Percentiles rank a stretch among this genome's conserved stretches.
phyloP scores from a whole-genome alignment of 305 asterid genomes.

The Ilex paraguariensis region DNA sequence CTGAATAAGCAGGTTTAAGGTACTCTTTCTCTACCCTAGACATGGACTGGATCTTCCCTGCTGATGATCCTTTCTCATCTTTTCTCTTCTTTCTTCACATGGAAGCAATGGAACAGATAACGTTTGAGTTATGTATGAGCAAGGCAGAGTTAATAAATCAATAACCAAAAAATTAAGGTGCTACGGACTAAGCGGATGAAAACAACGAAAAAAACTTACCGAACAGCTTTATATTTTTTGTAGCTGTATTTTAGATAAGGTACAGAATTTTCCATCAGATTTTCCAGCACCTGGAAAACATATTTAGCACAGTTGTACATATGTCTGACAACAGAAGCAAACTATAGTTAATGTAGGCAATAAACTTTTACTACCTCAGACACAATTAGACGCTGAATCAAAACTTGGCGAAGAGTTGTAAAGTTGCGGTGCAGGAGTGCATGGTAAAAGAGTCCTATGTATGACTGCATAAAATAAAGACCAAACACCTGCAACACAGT shows the following conservation, averaged over 20 bases:
- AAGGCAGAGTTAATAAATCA: not conserved
- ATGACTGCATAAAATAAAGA: slow-evolving; percentile 93
- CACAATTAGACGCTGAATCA: slow-evolving; percentile 79
- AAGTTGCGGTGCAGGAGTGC: slow-evolving; percentile 82
- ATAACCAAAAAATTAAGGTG: not conserved
- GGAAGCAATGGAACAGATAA: slow-evolving; percentile 9
- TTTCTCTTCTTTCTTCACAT: slow-evolving; percentile 64
- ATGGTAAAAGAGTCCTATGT: slow-evolving; percentile 90
- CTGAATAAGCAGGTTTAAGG: slow-evolving; percentile 77
- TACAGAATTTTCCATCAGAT: slow-evolving; percentile 78
- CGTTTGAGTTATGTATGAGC: not conserved
- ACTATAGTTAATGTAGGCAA: not conserved
- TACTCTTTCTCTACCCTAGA: slow-evolving; percentile 84
- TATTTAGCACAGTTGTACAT: slow-evolving; percentile 6
- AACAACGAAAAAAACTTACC: slow-evolving; percentile 34
- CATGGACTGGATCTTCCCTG: slow-evolving; percentile 42
- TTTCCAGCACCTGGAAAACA: slow-evolving; percentile 64
- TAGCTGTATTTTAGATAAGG: slow-evolving; percentile 80
- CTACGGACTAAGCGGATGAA: slow-evolving; percentile 2
- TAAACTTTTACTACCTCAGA: slow-evolving; percentile 55
- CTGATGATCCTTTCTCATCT: slow-evolving; percentile 39
- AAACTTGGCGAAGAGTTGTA: slow-evolving; percentile 77
- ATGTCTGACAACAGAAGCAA: slow-evolving; percentile 1
- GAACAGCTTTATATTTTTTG: slow-evolving; percentile 63
- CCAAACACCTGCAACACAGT: slow-evolving; percentile 70